These are phyloP conservation scores for Curvularia eragrostidis DNA, from an alignment of 2,329 filamentous ascomycete species.

Conservation along the genomic window DNA sequence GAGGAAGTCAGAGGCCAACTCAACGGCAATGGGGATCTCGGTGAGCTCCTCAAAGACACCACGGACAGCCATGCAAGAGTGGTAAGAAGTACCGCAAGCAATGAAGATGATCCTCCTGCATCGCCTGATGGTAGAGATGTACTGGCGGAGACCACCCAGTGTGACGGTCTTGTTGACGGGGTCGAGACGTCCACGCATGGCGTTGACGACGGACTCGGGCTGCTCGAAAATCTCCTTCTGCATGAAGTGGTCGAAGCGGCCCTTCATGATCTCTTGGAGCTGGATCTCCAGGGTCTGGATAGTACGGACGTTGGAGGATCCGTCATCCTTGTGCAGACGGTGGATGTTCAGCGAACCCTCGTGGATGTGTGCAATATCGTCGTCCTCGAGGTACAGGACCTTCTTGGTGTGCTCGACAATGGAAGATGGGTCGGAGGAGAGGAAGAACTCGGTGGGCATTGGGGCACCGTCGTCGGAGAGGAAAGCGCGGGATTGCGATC, in stretches of 20 bases:
- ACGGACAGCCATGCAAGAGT: constrained; percentile 99
- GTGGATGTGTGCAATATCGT: constrained; percentile 99
- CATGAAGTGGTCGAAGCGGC: constrained; percentile 99
- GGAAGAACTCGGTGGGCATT: constrained; percentile 98
- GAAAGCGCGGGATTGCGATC: constrained; percentile 97
- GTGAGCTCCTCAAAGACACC: constrained; percentile 97
- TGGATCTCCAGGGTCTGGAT: constrained; percentile 99
- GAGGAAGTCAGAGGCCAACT: constrained; percentile 97
- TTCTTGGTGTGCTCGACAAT: constrained; percentile 99
- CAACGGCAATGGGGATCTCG: constrained; percentile 96
- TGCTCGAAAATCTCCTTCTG: constrained; percentile 99
- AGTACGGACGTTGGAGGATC: constrained; percentile 93
- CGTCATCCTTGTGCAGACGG: constrained; percentile 94
- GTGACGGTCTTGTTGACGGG: constrained; percentile 92
- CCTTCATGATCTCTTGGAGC: constrained; percentile 99
- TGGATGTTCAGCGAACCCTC: constrained; percentile 99
- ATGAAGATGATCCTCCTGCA: constrained; percentile 99
- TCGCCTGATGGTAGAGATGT: constrained; percentile 94
- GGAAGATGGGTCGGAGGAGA: constrained; percentile 96
- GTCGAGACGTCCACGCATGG: constrained; percentile 98
- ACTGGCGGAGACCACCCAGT: constrained; percentile 92
- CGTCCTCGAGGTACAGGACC: constrained; percentile 98
- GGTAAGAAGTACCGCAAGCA: constrained; percentile 96
- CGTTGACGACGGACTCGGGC: constrained; percentile 98
- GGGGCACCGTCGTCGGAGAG: constrained; percentile 98